phyloP scores from a whole-genome alignment of 2,329 filamentous ascomycete genomes.

The Aspergillus luchuensis region DNA sequence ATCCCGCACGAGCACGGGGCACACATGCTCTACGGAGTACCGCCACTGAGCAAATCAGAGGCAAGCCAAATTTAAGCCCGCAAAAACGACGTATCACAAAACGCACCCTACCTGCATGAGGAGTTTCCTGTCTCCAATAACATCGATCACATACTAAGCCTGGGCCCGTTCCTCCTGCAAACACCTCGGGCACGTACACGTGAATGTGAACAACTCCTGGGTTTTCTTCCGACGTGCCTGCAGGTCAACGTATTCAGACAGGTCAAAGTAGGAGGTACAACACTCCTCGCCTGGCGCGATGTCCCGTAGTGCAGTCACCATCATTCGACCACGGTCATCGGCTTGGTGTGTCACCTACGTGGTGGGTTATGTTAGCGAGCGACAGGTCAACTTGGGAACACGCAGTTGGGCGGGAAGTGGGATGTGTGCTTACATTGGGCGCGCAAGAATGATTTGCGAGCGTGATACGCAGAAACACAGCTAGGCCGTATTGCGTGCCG shows the following conservation, averaged over 20 bases:
- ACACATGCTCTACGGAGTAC: no score
- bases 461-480: neutral
- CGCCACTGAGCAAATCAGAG: no score
- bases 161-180: neutral
- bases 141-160: neutral
- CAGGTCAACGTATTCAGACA: neutral
- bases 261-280: constrained; percentile 4
- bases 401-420: neutral
- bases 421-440: constrained; percentile 4
- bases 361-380: neutral
- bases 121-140: constrained; percentile 26
- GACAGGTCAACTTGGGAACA: neutral
- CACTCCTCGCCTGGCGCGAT: constrained; percentile 6
- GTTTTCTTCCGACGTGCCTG: neutral
- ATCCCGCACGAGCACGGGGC: no score
- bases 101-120: neutral
- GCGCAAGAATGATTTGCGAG: constrained; percentile 3
- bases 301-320: neutral
- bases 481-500: constrained; percentile 1
- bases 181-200: neutral
- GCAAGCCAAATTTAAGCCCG: no score
- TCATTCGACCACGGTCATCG: constrained; percentile 3
- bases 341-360: neutral
- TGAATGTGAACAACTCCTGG: neutral
- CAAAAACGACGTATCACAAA: no score